Percentiles rank a stretch among this genome's conserved stretches.
Evolutionary conservation across 768 basidiomycete species (phyloP).

Genomic region (Mycena alexandri): DNA sequence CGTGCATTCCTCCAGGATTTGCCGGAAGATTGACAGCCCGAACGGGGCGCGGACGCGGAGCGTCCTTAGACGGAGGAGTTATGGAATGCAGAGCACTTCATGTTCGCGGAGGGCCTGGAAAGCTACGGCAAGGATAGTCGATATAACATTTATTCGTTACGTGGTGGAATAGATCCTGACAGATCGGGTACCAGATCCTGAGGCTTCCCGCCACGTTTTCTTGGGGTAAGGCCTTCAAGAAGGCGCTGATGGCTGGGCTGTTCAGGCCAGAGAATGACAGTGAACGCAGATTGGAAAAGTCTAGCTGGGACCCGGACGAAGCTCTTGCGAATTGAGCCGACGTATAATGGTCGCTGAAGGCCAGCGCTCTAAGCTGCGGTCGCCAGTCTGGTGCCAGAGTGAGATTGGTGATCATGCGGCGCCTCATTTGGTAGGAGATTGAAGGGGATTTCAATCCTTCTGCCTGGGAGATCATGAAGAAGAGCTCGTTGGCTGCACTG

Average conservation of each 20-base stretch:
- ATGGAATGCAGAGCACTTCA: conserved; percentile 1
- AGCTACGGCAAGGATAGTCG: not conserved
- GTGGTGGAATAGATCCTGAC: not conserved
- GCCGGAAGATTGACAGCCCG: not conserved
- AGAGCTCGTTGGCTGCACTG: not conserved
- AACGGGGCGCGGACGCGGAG: conserved; percentile 1
- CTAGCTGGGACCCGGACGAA: not conserved
- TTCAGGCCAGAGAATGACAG: conserved; percentile 2
- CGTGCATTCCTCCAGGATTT: conserved; percentile 1
- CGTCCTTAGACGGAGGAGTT: not conserved
- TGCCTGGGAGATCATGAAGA: not conserved
- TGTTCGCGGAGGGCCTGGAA: not conserved
- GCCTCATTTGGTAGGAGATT: not conserved
- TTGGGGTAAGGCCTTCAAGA: not conserved
- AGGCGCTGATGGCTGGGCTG: not conserved
- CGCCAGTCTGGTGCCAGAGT: not conserved
- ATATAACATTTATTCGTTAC: too few species aligned
- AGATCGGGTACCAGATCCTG: conserved; percentile 6
- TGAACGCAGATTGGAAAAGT: not conserved
- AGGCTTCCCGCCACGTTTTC: conserved; percentile 7
- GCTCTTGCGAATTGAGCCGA: not conserved
- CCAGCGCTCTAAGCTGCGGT: not conserved
- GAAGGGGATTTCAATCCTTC: not conserved
- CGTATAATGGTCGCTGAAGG: conserved; percentile 3
- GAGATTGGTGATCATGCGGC: not conserved